These are phyloP conservation scores for Mycena vitilis DNA, from an alignment of 768 basidiomycete genomes.

Conservation along the genomic window DNA sequence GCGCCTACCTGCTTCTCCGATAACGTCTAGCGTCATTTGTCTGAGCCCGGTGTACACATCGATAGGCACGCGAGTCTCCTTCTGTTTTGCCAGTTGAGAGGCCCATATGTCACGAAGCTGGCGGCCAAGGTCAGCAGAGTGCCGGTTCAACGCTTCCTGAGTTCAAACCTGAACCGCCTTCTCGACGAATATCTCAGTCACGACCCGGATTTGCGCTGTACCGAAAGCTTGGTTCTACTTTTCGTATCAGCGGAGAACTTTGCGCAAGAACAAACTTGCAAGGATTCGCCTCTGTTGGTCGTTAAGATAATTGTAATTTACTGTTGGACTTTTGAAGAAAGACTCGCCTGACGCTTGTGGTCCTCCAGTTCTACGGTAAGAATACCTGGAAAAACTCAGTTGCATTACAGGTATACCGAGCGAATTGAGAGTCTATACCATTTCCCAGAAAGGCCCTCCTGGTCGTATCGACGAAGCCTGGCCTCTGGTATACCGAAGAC, in stretches of 20 bases:
- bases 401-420: no score
- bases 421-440: neutral
- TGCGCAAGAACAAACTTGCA: no score
- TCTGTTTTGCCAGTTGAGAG: conserved; percentile 36
- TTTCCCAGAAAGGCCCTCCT: neutral
- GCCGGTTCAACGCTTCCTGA: neutral
- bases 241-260: neutral
- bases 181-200: conserved; percentile 50
- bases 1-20: conserved; percentile 51
- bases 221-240: conserved; percentile 60
- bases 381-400: conserved; percentile 43
- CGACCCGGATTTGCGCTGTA: conserved; percentile 51
- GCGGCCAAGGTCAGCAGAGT: neutral
- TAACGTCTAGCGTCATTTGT: conserved; percentile 53
- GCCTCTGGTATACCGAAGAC: conserved; percentile 53
- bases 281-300: conserved; percentile 13
- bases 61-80: conserved; percentile 36
- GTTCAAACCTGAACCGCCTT: conserved; percentile 48
- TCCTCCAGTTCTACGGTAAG: conserved; percentile 48
- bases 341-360: conserved; percentile 53
- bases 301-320: neutral
- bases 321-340: neutral
- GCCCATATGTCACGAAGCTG: conserved; percentile 52
- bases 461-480: neutral
- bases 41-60: conserved; percentile 48